Percentiles rank a stretch among this genome's conserved stretches.
These are phyloP conservation scores for Rhodotorula sphaerocarpa DNA, from an alignment of 768 basidiomycete species.

Conservation along the genomic window DNA sequence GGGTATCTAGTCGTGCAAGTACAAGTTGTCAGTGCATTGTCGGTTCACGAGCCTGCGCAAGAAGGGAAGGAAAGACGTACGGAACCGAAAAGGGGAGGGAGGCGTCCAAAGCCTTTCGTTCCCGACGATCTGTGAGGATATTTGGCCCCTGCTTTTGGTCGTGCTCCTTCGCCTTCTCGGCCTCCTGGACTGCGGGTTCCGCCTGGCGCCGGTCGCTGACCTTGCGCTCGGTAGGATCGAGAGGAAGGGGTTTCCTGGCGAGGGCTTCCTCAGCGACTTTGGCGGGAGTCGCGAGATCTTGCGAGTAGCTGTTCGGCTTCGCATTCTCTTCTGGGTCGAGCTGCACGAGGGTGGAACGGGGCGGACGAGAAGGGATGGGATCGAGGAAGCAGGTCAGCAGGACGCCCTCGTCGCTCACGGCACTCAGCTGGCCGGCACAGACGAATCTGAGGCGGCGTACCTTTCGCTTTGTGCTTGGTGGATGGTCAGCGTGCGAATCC, in stretches of 20 bases:
- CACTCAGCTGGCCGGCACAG: too few species aligned
- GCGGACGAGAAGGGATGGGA: background rate
- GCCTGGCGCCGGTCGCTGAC: slow-evolving; percentile 30
- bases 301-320: background rate
- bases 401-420: background rate
- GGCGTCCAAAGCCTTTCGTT: too few species aligned
- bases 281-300: slow-evolving; percentile 12
- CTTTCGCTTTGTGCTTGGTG: slow-evolving; percentile 17
- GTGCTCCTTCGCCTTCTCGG: slow-evolving; percentile 50
- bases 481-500: slow-evolving; percentile 27
- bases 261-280: slow-evolving; percentile 23
- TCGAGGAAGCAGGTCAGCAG: too few species aligned
- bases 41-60: background rate
- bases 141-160: slow-evolving; percentile 4
- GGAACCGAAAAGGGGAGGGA: too few species aligned
- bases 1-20: slow-evolving; percentile 54
- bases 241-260: slow-evolving; percentile 23
- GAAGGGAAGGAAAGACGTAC: too few species aligned
- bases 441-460: slow-evolving; percentile 1
- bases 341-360: background rate
- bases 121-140: too few species aligned
- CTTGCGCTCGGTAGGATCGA: slow-evolving; percentile 29
- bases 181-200: slow-evolving; percentile 48
- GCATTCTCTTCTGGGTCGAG: slow-evolving; percentile 9
- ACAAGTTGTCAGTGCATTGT: background rate